Conservation (phyloP, 495 filamentous ascomycete genomes). For the Talaromyces thailandensis region DNA sequence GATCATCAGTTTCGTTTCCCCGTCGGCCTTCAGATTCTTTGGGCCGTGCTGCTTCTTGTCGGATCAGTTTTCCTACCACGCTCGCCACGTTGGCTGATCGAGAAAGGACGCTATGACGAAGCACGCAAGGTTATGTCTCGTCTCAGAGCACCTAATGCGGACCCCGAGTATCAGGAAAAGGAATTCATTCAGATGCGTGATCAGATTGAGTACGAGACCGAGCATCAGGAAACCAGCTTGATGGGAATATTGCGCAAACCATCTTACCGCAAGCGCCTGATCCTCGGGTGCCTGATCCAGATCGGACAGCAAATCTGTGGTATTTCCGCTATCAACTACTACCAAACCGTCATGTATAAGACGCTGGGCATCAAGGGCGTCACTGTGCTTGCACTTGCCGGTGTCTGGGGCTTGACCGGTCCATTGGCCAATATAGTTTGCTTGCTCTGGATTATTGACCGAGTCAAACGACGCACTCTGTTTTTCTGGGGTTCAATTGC, state of each 20-base stretch:
- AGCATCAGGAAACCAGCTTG: constrained; percentile 21
- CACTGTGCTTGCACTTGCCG: background rate
- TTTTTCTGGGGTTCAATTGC: background rate
- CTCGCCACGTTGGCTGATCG: constrained; percentile 48
- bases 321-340: constrained; percentile 22
- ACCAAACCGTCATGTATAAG: background rate
- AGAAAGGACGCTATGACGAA: constrained; percentile 36
- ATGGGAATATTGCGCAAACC: constrained; percentile 32
- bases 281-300: constrained; percentile 43
- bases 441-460: no score
- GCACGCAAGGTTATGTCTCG: constrained; percentile 25
- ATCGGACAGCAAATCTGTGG: constrained; percentile 44
- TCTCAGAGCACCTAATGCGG: constrained; percentile 18
- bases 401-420: background rate
- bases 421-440: no score
- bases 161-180: constrained; percentile 19
- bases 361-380: background rate
- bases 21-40: constrained; percentile 33
- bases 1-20: background rate
- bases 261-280: constrained; percentile 34
- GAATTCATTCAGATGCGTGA: constrained; percentile 34
- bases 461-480: background rate
- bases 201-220: constrained; percentile 29
- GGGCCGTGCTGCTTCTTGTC: constrained; percentile 34
- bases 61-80: constrained; percentile 44